phyloP scores from a whole-genome alignment of 2,329 filamentous ascomycete genomes.

The Hymenoscyphus scutula region DNA sequence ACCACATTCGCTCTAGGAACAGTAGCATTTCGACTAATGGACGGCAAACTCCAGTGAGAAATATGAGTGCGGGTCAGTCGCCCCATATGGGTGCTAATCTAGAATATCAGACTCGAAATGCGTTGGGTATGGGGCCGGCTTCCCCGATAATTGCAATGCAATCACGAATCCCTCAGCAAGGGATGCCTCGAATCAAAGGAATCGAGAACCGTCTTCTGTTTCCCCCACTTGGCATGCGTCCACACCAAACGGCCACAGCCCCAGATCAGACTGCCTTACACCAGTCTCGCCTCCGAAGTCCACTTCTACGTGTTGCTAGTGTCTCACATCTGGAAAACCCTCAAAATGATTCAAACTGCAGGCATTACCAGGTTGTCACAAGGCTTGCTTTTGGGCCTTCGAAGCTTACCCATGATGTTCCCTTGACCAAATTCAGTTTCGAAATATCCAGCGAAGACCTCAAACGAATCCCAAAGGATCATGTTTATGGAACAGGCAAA shows the following conservation, averaged over 20 bases:
- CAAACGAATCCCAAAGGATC: slow-evolving; percentile 29
- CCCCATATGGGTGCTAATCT: background rate
- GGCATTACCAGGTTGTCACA: slow-evolving; percentile 56
- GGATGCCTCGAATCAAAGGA: background rate
- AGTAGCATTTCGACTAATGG: slow-evolving; percentile 23
- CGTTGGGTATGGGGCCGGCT: slow-evolving; percentile 10
- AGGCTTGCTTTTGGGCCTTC: slow-evolving; percentile 49
- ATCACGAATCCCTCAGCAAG: background rate
- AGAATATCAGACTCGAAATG: background rate
- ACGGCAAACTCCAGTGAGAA: slow-evolving; percentile 14
- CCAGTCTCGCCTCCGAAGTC: slow-evolving; percentile 56
- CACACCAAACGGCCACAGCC: slow-evolving; percentile 42
- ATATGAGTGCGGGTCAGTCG: background rate
- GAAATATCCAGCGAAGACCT: slow-evolving; percentile 24
- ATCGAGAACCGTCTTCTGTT: slow-evolving; percentile 33
- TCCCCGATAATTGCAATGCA: slow-evolving; percentile 8
- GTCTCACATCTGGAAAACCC: slow-evolving; percentile 27
- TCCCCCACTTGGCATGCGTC: slow-evolving; percentile 36
- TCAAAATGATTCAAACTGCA: slow-evolving; percentile 25
- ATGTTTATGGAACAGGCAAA: slow-evolving; percentile 18
- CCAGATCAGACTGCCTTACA: slow-evolving; percentile 52
- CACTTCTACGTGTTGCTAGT: slow-evolving; percentile 39
- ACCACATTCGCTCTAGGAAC: slow-evolving; percentile 17
- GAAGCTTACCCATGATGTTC: slow-evolving; percentile 30
- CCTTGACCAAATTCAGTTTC: slow-evolving; percentile 39